Conservation (phyloP, 2,329 filamentous ascomycete genomes). For the Grosmannia penicillata region DNA sequence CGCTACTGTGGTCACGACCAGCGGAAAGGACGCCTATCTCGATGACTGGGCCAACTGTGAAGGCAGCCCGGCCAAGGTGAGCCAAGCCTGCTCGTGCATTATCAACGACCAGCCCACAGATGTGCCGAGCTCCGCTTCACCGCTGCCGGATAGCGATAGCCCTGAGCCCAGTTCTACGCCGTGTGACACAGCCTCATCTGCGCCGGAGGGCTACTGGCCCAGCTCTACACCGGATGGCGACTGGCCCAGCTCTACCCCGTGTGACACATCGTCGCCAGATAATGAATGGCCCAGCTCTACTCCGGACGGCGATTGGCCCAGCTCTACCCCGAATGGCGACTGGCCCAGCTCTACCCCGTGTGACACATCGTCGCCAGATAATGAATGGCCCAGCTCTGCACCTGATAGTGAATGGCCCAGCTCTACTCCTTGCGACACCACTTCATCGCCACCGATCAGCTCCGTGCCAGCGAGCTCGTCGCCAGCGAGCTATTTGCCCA, state of each 20-base stretch:
- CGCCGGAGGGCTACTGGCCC: too few relatives aligned
- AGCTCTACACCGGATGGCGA: neutral
- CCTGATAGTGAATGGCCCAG: neutral
- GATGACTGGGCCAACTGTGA: constrained; percentile 7
- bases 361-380: neutral
- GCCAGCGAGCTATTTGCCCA: too few relatives aligned
- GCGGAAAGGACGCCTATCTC: neutral
- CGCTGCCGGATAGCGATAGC: too few relatives aligned
- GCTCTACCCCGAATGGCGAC: neutral
- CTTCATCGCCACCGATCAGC: neutral
- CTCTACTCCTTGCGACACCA: neutral
- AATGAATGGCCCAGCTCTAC: neutral
- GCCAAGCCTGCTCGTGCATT: constrained; percentile 7
- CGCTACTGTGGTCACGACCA: neutral
- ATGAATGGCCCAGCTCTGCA: neutral
- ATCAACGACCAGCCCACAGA: too few relatives aligned
- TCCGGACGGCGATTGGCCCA: neutral
- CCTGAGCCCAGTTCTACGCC: too few relatives aligned
- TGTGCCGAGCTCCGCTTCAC: too few relatives aligned
- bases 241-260: neutral
- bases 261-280: too few relatives aligned
- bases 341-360: neutral
- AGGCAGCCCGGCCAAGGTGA: neutral
- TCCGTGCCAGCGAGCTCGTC: neutral
- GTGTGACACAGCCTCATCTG: too few relatives aligned